Conservation (phyloP, 2,329 filamentous ascomycete species). For the Aspergillus bombycis region DNA sequence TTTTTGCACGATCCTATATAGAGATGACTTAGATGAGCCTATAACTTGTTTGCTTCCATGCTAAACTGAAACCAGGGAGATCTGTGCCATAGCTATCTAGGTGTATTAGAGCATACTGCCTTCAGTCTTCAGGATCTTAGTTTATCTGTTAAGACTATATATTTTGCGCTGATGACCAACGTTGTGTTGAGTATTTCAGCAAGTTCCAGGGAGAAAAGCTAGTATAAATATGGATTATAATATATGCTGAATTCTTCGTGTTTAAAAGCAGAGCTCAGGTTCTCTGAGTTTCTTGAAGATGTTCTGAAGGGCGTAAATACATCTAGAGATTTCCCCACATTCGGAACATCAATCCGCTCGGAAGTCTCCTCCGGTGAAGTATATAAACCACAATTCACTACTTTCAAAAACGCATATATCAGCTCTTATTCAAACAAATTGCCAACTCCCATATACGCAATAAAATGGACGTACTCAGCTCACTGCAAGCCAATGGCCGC, state of each 20-base stretch:
- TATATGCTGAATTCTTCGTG: background rate
- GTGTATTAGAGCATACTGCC: too few relatives aligned
- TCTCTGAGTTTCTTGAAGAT: background rate
- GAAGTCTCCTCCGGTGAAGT: background rate
- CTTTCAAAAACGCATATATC: background rate
- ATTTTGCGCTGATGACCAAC: too few relatives aligned
- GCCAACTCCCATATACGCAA: background rate
- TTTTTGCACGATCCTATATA: too few relatives aligned
- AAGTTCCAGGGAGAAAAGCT: too few relatives aligned
- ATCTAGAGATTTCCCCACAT: background rate
- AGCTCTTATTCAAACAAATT: background rate
- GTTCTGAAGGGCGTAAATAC: background rate
- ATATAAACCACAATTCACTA: background rate
- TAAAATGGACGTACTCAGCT: background rate
- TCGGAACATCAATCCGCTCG: background rate
- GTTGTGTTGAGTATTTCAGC: too few relatives aligned
- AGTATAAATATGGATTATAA: too few relatives aligned
- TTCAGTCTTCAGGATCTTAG: too few relatives aligned
- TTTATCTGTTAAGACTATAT: too few relatives aligned
- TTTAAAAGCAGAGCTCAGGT: background rate
- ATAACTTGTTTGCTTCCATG: too few relatives aligned
- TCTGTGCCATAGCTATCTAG: too few relatives aligned
- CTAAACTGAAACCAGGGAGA: too few relatives aligned
- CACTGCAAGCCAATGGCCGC: background rate
- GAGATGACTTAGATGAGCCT: too few relatives aligned